Conservation (phyloP, 2,329 filamentous ascomycete genomes). For the Cadophora malorum region DNA sequence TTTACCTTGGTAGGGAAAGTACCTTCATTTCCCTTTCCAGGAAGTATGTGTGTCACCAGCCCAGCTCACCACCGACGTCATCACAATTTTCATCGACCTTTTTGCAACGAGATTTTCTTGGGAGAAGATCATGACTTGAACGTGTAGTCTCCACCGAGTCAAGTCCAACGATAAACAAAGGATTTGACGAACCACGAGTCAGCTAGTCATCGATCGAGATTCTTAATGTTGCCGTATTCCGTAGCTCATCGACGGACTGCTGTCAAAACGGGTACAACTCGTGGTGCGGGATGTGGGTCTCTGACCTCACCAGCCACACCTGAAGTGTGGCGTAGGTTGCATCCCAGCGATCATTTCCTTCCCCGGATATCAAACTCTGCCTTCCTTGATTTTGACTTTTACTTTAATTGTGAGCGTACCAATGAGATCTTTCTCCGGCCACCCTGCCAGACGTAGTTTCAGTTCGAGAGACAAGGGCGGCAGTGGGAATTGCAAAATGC, state of each 20-base stretch:
- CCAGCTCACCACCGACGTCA: slow-evolving; percentile 5
- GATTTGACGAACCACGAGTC: slow-evolving; percentile 13
- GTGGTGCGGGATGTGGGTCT: slow-evolving; percentile 1
- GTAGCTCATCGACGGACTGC: background rate
- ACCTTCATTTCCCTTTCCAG: slow-evolving; percentile 1
- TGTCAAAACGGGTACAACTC: background rate
- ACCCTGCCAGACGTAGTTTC: background rate
- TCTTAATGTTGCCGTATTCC: background rate
- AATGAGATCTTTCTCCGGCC: background rate
- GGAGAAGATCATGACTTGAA: slow-evolving; percentile 7
- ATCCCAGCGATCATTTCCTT: slow-evolving; percentile 11
- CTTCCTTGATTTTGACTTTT: slow-evolving; percentile 7
- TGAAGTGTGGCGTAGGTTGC: slow-evolving; percentile 18
- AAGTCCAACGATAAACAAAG: background rate
- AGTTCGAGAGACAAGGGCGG: slow-evolving; percentile 1
- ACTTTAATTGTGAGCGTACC: slow-evolving; percentile 9
- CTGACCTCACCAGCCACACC: slow-evolving; percentile 28
- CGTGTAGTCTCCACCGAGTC: background rate
- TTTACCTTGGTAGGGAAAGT: slow-evolving; percentile 11
- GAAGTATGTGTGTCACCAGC: background rate
- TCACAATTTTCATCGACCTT: background rate
- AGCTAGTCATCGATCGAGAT: slow-evolving; percentile 12
- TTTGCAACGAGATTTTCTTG: background rate
- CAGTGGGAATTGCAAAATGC: background rate
- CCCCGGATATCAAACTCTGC: slow-evolving; percentile 8